Percentiles rank a stretch among this genome's conserved stretches.
Evolutionary conservation across 2,329 filamentous ascomycete species (phyloP).

Genomic region (Pseudocercospora fijiensis): DNA sequence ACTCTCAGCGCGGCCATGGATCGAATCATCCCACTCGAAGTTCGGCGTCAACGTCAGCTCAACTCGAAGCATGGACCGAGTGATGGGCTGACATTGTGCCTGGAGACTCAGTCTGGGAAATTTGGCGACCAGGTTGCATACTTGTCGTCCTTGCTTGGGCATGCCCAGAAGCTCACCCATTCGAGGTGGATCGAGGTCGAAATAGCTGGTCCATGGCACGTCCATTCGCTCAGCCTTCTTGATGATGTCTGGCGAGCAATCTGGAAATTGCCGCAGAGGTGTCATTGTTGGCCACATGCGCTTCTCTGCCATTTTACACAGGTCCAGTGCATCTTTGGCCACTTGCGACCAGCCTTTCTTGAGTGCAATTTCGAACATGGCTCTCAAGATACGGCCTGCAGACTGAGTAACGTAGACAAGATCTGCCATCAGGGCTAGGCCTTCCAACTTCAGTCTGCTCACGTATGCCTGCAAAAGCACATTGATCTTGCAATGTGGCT

Average conservation of each 20-base stretch:
- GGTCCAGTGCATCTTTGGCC: constrained; percentile 83
- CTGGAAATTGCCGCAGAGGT: constrained; percentile 83
- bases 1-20: constrained; percentile 84
- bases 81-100: constrained; percentile 91
- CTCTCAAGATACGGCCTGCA: constrained; percentile 89
- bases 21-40: constrained; percentile 88
- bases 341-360: constrained; percentile 96
- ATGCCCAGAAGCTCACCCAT: constrained; percentile 94
- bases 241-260: constrained; percentile 79
- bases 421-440: constrained; percentile 93
- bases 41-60: constrained; percentile 90
- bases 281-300: constrained; percentile 99
- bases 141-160: constrained; percentile 80
- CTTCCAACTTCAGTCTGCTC: constrained; percentile 88
- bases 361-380: constrained; percentile 94
- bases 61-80: constrained; percentile 84
- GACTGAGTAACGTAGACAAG: constrained; percentile 99
- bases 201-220: constrained; percentile 89
- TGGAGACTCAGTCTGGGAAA: constrained; percentile 92
- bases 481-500: constrained; percentile 96
- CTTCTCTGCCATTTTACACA: constrained; percentile 99
- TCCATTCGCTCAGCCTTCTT: constrained; percentile 93
- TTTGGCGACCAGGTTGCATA: constrained; percentile 83
- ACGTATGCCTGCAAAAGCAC: constrained; percentile 96
- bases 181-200: constrained; percentile 90